A percentile compares a stretch with the other conserved stretches of the same genome.
Evolutionary conservation across 768 basidiomycete species (phyloP).

Genomic region (Podaxis sp.): DNA sequence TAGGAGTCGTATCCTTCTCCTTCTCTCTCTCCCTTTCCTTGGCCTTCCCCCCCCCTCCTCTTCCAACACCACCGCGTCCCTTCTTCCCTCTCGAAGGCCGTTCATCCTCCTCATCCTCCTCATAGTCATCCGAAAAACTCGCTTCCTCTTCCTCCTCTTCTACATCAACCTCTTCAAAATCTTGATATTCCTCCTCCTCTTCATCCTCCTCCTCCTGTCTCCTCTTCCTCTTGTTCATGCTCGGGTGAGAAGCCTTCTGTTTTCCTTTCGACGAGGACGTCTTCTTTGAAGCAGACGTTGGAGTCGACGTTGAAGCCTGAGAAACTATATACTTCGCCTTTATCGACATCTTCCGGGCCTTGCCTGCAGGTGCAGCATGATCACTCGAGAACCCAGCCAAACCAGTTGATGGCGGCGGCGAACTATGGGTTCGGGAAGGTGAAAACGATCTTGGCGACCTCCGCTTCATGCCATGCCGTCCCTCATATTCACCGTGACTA

Average conservation of each 20-base stretch:
- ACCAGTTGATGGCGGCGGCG: neutral
- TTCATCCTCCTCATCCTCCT: constrained; percentile 23
- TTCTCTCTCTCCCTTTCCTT: constrained; percentile 22
- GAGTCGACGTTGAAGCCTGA: neutral
- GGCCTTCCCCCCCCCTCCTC: constrained; percentile 18
- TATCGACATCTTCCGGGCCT: neutral
- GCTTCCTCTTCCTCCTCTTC: constrained; percentile 26
- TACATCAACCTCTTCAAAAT: constrained; percentile 24
- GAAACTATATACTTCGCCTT: neutral
- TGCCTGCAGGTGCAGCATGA: neutral
- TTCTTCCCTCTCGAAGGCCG: constrained; percentile 23
- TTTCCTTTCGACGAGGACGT: constrained; percentile 20
- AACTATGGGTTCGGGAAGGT: neutral
- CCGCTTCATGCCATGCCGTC: neutral
- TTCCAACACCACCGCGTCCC: constrained; percentile 17
- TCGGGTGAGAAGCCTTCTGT: constrained; percentile 23
- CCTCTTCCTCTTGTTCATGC: constrained; percentile 23
- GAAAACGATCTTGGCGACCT: neutral
- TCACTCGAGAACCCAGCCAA: neutral
- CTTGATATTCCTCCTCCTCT: constrained; percentile 20
- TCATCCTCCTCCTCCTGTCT: constrained; percentile 10
- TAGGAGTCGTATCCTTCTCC: constrained; percentile 11
- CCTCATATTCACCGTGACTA: neutral
- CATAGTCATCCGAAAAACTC: constrained; percentile 18
- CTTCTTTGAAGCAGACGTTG: neutral